Conservation (phyloP, 2,329 filamentous ascomycete species). For the Teratosphaeriaceae sp. region DNA sequence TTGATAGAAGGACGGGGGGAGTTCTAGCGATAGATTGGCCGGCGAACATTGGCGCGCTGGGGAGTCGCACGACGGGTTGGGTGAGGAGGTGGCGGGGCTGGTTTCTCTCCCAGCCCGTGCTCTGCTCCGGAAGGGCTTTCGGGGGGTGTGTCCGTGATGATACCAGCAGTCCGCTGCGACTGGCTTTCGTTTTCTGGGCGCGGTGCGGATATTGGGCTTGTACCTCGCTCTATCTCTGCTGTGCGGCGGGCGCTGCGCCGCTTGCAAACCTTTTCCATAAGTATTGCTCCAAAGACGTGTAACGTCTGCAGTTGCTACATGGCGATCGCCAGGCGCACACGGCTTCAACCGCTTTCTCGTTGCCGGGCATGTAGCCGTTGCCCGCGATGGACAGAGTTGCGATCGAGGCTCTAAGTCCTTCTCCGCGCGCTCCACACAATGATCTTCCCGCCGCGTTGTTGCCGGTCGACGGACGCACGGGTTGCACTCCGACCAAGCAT, state of each 20-base stretch:
- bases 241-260: not conserved
- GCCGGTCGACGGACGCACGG: not conserved
- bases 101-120: not conserved
- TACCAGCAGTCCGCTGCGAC: slow-evolving; percentile 4
- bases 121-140: not conserved
- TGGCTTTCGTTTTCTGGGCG: not conserved
- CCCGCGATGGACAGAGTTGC: not conserved
- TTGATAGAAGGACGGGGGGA: slow-evolving; percentile 15
- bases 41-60: slow-evolving; percentile 15
- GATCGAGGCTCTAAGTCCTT: not conserved
- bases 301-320: too few species aligned
- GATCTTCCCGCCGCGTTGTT: not conserved
- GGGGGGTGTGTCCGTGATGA: not conserved
- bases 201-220: not conserved
- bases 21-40: slow-evolving; percentile 23
- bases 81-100: not conserved
- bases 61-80: slow-evolving; percentile 20
- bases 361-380: too few species aligned
- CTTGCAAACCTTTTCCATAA: not conserved
- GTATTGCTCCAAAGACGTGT: too few species aligned
- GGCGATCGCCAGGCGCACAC: not conserved
- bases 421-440: not conserved
- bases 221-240: slow-evolving; percentile 1
- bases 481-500: not conserved
- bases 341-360: not conserved